Evolutionary conservation across 2,329 filamentous ascomycete genomes (phyloP).

Genomic region (Sordariomycetes sp.): DNA sequence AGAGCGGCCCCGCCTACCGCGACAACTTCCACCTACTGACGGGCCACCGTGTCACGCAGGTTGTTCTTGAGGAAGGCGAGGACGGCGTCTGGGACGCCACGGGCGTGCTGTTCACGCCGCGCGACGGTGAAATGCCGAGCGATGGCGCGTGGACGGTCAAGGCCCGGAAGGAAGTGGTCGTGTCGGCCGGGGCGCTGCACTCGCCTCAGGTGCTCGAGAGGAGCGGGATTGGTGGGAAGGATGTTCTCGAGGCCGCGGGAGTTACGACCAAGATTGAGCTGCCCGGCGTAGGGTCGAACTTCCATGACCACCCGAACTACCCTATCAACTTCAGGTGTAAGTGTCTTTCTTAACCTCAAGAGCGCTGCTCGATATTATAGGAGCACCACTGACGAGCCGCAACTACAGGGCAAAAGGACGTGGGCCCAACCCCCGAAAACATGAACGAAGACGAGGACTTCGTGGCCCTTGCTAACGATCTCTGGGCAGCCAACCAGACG

Average conservation of each 20-base stretch:
- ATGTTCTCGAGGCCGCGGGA: conserved; percentile 23
- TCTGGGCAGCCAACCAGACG: conserved; percentile 1
- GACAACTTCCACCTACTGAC: conserved; percentile 8
- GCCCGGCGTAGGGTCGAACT: conserved; percentile 50
- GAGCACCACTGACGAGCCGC: too few relatives aligned
- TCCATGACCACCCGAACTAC: conserved; percentile 35
- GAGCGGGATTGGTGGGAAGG: conserved; percentile 26
- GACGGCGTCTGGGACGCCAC: background rate
- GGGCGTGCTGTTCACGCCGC: conserved; percentile 5
- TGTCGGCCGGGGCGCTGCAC: conserved; percentile 29
- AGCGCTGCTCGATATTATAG: too few relatives aligned
- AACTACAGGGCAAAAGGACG: background rate
- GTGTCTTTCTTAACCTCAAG: background rate
- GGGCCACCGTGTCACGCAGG: conserved; percentile 7
- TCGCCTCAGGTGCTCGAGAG: conserved; percentile 31
- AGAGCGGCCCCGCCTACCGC: conserved; percentile 7
- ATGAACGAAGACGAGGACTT: conserved; percentile 1
- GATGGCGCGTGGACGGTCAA: conserved; percentile 3
- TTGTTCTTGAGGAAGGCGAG: conserved; percentile 2
- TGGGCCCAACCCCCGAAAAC: background rate
- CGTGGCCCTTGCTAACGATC: background rate
- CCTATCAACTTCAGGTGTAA: conserved; percentile 8
- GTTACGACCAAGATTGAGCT: conserved; percentile 43
- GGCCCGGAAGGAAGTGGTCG: conserved; percentile 24
- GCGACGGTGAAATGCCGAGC: conserved; percentile 7